Evolutionary conservation across 2,329 filamentous ascomycete species (phyloP).

Genomic region (Verticillium alfalfae): DNA sequence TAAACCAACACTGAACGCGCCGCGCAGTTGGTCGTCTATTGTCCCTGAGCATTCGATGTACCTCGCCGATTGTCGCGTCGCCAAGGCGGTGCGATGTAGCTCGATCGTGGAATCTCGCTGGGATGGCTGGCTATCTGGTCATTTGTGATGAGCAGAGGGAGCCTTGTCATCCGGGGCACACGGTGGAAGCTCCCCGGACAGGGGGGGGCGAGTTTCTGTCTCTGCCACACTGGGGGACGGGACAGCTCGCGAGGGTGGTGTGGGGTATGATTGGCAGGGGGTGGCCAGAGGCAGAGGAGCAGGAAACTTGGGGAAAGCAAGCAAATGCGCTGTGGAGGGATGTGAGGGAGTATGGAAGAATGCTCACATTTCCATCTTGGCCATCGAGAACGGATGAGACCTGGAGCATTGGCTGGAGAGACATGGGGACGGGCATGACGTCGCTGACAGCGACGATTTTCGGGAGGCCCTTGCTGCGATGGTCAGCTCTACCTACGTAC

Average conservation of each 20-base stretch:
- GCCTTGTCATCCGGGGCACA: background rate
- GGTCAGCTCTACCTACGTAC: background rate
- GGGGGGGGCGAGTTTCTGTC: background rate
- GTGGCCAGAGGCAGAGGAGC: background rate
- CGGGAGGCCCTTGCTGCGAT: background rate
- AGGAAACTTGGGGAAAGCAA: background rate
- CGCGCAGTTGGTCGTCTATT: background rate
- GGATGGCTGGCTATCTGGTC: background rate
- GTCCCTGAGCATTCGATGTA: too few species aligned
- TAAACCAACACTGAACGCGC: background rate
- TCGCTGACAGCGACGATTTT: background rate
- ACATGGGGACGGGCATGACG: background rate
- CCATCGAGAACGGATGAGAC: background rate
- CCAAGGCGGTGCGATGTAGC: background rate
- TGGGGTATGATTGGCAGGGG: background rate
- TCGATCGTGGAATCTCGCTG: background rate
- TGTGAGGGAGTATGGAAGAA: background rate
- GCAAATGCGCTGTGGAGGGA: background rate
- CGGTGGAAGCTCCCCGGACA: background rate
- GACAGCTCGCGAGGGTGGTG: background rate
- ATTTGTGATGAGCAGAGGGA: background rate
- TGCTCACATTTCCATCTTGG: background rate
- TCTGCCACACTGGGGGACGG: background rate
- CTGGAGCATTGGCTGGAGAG: background rate
- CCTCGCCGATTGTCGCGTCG: too few species aligned